These are phyloP conservation scores for Leccinellum luteum DNA, from an alignment of 768 basidiomycete genomes.

Conservation along the genomic window DNA sequence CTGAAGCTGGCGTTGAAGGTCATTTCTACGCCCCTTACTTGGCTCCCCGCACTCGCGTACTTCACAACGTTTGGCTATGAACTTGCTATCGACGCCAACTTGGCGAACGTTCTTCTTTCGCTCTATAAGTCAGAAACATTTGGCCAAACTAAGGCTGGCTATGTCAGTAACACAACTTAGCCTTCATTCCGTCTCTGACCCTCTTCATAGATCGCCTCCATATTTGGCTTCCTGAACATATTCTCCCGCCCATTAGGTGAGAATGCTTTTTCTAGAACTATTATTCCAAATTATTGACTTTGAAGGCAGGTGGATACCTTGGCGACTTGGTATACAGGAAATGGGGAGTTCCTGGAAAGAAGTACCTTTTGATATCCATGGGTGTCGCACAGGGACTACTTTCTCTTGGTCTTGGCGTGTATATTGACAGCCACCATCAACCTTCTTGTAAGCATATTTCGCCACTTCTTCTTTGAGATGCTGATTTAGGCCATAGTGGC, in stretches of 20 bases:
- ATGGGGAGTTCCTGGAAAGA: constrained; percentile 46
- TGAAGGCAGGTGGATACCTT: constrained; percentile 38
- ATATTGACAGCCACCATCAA: constrained; percentile 28
- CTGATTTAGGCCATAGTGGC: constrained; percentile 16
- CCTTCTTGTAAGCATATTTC: constrained; percentile 18
- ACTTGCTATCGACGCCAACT: constrained; percentile 52
- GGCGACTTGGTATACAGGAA: constrained; percentile 45
- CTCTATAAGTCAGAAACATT: constrained; percentile 39
- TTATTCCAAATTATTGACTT: background rate
- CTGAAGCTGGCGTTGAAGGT: constrained; percentile 31
- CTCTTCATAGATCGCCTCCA: constrained; percentile 23
- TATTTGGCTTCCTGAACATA: constrained; percentile 49
- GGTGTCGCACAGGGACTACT: constrained; percentile 46
- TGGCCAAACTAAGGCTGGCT: constrained; percentile 51
- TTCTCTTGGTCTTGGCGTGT: constrained; percentile 46
- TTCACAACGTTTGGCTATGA: constrained; percentile 57
- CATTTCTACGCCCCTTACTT: constrained; percentile 44
- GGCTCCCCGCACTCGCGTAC: constrained; percentile 55
- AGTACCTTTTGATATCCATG: constrained; percentile 41
- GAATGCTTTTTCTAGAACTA: background rate
- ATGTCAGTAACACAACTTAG: constrained; percentile 37
- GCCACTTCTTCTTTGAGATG: background rate
- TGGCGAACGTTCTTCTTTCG: constrained; percentile 44
- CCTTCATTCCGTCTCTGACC: constrained; percentile 2
- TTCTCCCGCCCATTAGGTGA: constrained; percentile 44